A percentile compares a stretch with the other conserved stretches of the same genome.
Conservation (phyloP, 306 rosid species). For the Adenanthera pavonina region DNA sequence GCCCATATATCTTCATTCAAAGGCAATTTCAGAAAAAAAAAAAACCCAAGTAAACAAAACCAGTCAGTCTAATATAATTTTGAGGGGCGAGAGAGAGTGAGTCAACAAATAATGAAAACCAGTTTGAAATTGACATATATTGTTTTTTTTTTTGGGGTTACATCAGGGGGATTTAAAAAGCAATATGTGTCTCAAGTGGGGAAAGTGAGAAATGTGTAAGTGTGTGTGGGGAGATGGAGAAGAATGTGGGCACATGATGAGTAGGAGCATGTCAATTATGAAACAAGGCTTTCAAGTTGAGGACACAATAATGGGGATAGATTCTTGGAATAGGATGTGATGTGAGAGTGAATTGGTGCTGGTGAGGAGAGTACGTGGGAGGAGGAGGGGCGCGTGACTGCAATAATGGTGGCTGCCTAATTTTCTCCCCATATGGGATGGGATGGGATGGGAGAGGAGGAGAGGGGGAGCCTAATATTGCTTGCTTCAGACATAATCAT, state of each 20-base stretch:
- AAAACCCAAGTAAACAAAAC: too few species aligned
- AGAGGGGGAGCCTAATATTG: not conserved
- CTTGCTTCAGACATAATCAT: slow-evolving; percentile 24
- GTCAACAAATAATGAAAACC: too few species aligned
- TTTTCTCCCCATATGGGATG: not conserved
- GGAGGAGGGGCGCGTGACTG: slow-evolving; percentile 5
- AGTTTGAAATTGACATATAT: too few species aligned
- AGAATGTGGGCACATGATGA: not conserved
- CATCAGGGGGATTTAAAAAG: too few species aligned
- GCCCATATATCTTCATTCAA: not conserved
- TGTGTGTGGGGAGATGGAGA: not conserved
- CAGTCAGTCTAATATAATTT: too few species aligned
- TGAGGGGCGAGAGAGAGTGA: too few species aligned
- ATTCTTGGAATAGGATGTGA: not conserved
- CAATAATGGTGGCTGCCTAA: not conserved
- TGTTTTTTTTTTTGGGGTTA: too few species aligned
- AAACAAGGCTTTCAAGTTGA: not conserved
- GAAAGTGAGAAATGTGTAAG: too few species aligned
- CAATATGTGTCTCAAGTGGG: too few species aligned
- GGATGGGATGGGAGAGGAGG: not conserved
- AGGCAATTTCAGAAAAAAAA: too few species aligned
- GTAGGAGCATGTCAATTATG: not conserved
- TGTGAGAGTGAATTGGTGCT: not conserved
- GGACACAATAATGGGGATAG: not conserved
- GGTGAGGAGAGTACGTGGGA: not conserved